Conservation (phyloP, 805 yeast species). For the Myxozyma melibiosi region DNA sequence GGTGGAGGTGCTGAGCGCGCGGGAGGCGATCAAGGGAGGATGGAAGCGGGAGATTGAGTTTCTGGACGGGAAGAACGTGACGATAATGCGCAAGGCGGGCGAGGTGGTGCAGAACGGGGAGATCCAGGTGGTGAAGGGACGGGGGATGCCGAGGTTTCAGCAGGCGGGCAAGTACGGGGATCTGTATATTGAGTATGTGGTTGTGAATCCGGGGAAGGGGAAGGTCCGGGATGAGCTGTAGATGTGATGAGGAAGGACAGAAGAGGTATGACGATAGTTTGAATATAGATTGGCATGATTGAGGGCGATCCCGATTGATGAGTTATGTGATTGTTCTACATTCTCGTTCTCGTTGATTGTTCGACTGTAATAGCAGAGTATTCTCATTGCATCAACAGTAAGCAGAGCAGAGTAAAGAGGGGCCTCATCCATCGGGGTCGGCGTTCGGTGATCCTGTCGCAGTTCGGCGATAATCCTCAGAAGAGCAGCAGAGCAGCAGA, state of each 20-base stretch:
- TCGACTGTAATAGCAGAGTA: too few species aligned
- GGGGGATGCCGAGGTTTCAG: conserved; percentile 78
- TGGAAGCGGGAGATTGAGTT: conserved; percentile 73
- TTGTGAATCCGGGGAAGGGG: conserved; percentile 39
- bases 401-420: too few species aligned
- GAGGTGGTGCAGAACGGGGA: conserved; percentile 63
- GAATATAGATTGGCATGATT: too few species aligned
- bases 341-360: too few species aligned
- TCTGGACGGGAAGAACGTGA: conserved; percentile 59
- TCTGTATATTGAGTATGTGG: conserved; percentile 50
- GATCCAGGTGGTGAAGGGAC: conserved; percentile 67
- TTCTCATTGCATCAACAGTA: too few species aligned
- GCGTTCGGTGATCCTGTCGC: too few species aligned
- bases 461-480: too few species aligned
- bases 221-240: conserved; percentile 11
- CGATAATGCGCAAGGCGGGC: conserved; percentile 57
- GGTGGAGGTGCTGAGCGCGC: conserved; percentile 71
- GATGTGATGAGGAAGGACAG: background rate
- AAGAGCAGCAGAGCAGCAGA: too few species aligned
- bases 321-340: too few species aligned
- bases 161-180: conserved; percentile 55
- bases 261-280: too few species aligned
- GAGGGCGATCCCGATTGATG: too few species aligned
- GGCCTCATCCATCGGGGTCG: too few species aligned
- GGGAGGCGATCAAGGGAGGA: conserved; percentile 76